Conservation (phyloP, 371 early-diverging fungal genomes). For the Actinomucor elegans region DNA sequence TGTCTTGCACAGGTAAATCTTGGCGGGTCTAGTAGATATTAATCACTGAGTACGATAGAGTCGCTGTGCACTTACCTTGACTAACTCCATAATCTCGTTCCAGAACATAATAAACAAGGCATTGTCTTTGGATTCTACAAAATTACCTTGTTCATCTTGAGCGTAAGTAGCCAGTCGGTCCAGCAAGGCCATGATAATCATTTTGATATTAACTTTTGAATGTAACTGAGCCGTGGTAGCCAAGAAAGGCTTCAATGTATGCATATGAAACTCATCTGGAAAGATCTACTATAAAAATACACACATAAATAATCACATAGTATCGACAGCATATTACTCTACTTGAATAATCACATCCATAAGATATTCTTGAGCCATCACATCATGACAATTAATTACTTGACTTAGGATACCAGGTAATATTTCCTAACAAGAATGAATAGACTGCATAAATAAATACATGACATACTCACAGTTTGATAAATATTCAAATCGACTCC, state of each 20-base stretch:
- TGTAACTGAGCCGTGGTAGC: slow-evolving; percentile 83
- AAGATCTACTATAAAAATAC: slow-evolving; percentile 52
- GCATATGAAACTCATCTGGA: slow-evolving; percentile 90
- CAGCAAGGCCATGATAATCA: slow-evolving; percentile 85
- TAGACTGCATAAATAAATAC: background rate
- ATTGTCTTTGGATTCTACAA: slow-evolving; percentile 5
- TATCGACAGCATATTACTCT: background rate
- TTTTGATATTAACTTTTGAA: slow-evolving; percentile 84
- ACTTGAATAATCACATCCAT: slow-evolving; percentile 96
- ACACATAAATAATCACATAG: background rate
- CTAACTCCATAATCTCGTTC: slow-evolving; percentile 87
- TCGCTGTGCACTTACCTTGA: slow-evolving; percentile 70
- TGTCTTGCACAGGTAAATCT: slow-evolving; percentile 88
- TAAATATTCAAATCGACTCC: slow-evolving; percentile 84
- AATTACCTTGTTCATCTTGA: slow-evolving; percentile 27
- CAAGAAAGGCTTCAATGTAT: slow-evolving; percentile 80
- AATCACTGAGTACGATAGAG: too few species aligned
- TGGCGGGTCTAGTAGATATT: slow-evolving; percentile 56
- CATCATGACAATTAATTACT: slow-evolving; percentile 88
- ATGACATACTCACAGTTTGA: slow-evolving; percentile 52
- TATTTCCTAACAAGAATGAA: slow-evolving; percentile 61
- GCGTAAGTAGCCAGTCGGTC: slow-evolving; percentile 70
- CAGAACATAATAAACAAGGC: slow-evolving; percentile 91
- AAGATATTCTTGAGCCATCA: slow-evolving; percentile 93
- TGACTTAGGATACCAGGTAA: slow-evolving; percentile 89